phyloP scores from a whole-genome alignment of 257 asterid genomes.

The Lantana camara region DNA sequence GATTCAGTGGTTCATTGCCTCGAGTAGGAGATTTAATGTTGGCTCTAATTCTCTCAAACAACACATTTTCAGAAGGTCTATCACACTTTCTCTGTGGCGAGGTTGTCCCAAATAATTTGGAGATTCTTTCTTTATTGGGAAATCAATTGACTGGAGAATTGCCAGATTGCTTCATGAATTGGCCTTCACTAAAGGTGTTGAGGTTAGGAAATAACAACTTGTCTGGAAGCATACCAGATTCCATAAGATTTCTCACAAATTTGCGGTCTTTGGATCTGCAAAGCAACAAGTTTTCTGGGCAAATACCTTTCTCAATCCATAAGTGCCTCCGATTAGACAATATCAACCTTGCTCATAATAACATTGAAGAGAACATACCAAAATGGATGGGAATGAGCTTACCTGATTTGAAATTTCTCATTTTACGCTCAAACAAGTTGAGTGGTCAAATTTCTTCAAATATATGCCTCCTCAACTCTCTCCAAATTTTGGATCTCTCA shows the following conservation, averaged over 20 bases:
- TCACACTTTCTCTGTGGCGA: conserved; percentile 28
- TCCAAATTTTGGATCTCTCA: conserved; percentile 45
- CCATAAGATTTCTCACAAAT: not conserved
- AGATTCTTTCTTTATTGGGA: conserved; percentile 28
- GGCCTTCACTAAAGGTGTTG: conserved; percentile 22
- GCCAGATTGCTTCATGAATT: conserved; percentile 44
- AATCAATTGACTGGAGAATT: conserved; percentile 35
- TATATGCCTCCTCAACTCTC: conserved; percentile 27
- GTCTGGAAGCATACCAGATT: conserved; percentile 11
- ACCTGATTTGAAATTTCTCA: conserved; percentile 22
- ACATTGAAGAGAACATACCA: conserved; percentile 34
- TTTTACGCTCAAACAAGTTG: conserved; percentile 40
- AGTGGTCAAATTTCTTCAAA: conserved; percentile 29
- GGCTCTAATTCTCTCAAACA: conserved; percentile 27
- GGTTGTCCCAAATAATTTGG: not conserved
- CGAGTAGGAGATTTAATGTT: not conserved
- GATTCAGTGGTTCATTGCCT: conserved; percentile 30
- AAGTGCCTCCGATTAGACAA: conserved; percentile 19
- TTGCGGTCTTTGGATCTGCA: conserved; percentile 12
- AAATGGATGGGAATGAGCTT: conserved; percentile 32
- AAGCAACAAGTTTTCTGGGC: conserved; percentile 26
- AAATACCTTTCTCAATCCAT: conserved; percentile 6
- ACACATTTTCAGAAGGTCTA: too few species aligned
- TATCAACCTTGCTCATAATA: conserved; percentile 32
- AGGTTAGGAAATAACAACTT: conserved; percentile 26